These are phyloP conservation scores for Paramecium primaurelia DNA, from an alignment of 73 alveolate genomes.

Conservation along the genomic window DNA sequence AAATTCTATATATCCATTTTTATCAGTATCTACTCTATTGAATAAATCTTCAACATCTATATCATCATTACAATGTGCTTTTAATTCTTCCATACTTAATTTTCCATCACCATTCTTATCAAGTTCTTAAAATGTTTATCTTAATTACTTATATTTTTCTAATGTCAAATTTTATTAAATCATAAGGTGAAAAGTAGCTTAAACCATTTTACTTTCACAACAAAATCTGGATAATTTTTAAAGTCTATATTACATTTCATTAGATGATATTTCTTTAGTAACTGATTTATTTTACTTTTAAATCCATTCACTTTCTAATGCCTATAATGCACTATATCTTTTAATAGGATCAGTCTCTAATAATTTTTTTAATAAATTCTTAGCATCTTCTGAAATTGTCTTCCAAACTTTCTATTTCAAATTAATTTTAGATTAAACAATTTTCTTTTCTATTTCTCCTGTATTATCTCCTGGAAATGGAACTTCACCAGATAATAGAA, in stretches of 20 bases:
- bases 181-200: constrained; percentile 46
- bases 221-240: constrained; percentile 24
- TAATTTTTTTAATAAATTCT: constrained; percentile 64
- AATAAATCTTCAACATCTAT: constrained; percentile 69
- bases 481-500: constrained; percentile 80
- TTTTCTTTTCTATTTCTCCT: constrained; percentile 61
- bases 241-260: constrained; percentile 31
- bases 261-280: not conserved
- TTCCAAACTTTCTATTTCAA: constrained; percentile 50
- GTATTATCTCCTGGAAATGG: constrained; percentile 78
- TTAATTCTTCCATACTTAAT: constrained; percentile 55
- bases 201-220: constrained; percentile 30
- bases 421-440: not conserved
- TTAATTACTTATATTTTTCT: constrained; percentile 33
- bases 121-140: constrained; percentile 50
- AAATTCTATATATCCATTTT: constrained; percentile 69
- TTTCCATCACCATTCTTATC: constrained; percentile 70
- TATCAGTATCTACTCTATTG: constrained; percentile 68
- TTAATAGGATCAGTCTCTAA: constrained; percentile 60
- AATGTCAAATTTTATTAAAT: constrained; percentile 21
- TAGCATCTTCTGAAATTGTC: constrained; percentile 67
- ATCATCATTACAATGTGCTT: not conserved
- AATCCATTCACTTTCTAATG: constrained; percentile 68
- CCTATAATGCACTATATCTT: constrained; percentile 67
- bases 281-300: not conserved